Evolutionary conservation across 768 basidiomycete species (phyloP).

Genomic region (Paxillus ammoniavirescens): DNA sequence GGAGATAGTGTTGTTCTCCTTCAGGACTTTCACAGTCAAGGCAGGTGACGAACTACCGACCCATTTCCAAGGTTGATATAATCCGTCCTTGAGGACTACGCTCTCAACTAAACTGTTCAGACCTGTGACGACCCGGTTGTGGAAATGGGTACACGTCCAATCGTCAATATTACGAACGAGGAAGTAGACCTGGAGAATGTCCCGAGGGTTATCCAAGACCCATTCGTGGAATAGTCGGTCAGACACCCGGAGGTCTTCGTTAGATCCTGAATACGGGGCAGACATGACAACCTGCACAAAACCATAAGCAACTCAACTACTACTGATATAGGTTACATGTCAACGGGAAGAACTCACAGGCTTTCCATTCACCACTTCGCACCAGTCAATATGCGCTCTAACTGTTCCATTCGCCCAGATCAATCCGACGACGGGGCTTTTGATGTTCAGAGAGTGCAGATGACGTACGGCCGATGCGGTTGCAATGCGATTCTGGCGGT

Average conservation of each 20-base stretch:
- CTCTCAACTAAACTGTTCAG: conserved; percentile 35
- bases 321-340: neutral
- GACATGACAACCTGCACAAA: conserved; percentile 44
- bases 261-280: conserved; percentile 40
- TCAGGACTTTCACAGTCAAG: conserved; percentile 21
- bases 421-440: conserved; percentile 50
- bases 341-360: conserved; percentile 32
- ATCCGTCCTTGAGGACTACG: conserved; percentile 30
- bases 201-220: conserved; percentile 42
- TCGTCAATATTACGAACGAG: conserved; percentile 51
- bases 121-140: conserved; percentile 38
- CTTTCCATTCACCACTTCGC: conserved; percentile 30
- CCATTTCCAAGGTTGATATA: conserved; percentile 50
- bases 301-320: neutral
- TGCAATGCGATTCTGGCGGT: conserved; percentile 57
- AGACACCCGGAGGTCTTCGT: conserved; percentile 9
- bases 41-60: conserved; percentile 31
- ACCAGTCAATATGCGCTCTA: conserved; percentile 58
- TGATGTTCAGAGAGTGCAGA: conserved; percentile 44
- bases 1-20: conserved; percentile 37
- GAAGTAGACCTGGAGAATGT: conserved; percentile 50
- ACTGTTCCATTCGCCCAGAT: conserved; percentile 54
- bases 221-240: conserved; percentile 45
- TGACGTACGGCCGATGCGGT: conserved; percentile 51
- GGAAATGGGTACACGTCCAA: conserved; percentile 49